These are phyloP conservation scores for Jaapia argillacea DNA, from an alignment of 768 basidiomycete genomes.

Conservation along the genomic window DNA sequence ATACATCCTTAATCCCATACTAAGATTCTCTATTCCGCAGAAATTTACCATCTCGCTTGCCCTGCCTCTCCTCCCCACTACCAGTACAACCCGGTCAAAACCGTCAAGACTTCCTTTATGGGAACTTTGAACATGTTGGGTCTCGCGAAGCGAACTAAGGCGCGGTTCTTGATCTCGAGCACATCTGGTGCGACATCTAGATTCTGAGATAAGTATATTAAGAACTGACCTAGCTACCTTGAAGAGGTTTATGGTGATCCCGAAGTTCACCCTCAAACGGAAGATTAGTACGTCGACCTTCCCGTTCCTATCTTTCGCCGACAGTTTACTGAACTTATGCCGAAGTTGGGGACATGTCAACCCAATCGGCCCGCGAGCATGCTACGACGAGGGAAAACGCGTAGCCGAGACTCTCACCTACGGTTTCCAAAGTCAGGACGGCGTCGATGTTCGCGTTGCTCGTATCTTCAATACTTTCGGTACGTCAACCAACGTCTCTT, in stretches of 20 bases:
- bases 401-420: conserved; percentile 98
- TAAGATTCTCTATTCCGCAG: conserved; percentile 26
- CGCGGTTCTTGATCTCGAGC: conserved; percentile 90
- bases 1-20: conserved; percentile 4
- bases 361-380: conserved; percentile 96
- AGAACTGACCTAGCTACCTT: neutral
- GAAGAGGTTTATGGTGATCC: conserved; percentile 99
- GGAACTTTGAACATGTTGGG: conserved; percentile 99
- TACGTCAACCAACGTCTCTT: conserved; percentile 11
- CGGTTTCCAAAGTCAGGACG: conserved; percentile 90
- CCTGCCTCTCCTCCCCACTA: conserved; percentile 97
- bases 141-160: conserved; percentile 94
- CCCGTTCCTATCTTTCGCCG: conserved; percentile 8
- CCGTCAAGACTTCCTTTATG: conserved; percentile 97
- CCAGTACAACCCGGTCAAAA: conserved; percentile 97
- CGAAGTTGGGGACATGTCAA: conserved; percentile 95
- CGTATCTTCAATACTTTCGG: conserved; percentile 98
- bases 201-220: too few species aligned
- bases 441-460: conserved; percentile 92
- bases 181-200: conserved; percentile 69
- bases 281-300: conserved; percentile 70
- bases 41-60: conserved; percentile 98
- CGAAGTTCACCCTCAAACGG: conserved; percentile 92
- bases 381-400: conserved; percentile 99
- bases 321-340: conserved; percentile 5